Percentiles rank a stretch among this genome's conserved stretches.
Conservation (phyloP, 2,329 filamentous ascomycete genomes). For the Aureobasidium sp. region DNA sequence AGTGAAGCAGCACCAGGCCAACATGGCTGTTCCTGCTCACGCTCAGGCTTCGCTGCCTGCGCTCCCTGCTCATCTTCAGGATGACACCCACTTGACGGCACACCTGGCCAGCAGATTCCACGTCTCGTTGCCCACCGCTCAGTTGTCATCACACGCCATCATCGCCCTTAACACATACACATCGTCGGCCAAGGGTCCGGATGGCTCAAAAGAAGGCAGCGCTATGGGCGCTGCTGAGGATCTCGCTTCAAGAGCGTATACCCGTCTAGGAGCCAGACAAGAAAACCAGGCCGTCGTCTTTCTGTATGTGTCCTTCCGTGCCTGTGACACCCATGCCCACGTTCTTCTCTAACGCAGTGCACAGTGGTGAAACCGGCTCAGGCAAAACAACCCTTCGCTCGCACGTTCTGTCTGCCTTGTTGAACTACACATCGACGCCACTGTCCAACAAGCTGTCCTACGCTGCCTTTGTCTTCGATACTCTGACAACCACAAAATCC, state of each 20-base stretch:
- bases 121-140: slow-evolving; percentile 77
- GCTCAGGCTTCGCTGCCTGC: slow-evolving; percentile 81
- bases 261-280: slow-evolving; percentile 73
- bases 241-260: slow-evolving; percentile 76
- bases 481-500: slow-evolving; percentile 93
- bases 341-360: slow-evolving; percentile 13
- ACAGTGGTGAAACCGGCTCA: slow-evolving; percentile 85
- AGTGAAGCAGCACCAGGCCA: slow-evolving; percentile 12
- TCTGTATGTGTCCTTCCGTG: slow-evolving; percentile 52
- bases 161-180: slow-evolving; percentile 94
- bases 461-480: slow-evolving; percentile 91
- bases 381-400: slow-evolving; percentile 93
- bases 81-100: slow-evolving; percentile 68
- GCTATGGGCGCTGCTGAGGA: slow-evolving; percentile 90
- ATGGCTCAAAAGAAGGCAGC: slow-evolving; percentile 87
- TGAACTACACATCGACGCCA: slow-evolving; percentile 85
- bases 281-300: slow-evolving; percentile 94
- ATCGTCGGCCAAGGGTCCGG: slow-evolving; percentile 74
- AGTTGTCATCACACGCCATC: slow-evolving; percentile 82
- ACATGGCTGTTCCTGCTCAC: slow-evolving; percentile 43
- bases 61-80: slow-evolving; percentile 73
- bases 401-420: slow-evolving; percentile 74
- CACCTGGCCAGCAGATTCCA: slow-evolving; percentile 87
- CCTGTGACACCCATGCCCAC: slow-evolving; percentile 5
- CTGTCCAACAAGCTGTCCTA: slow-evolving; percentile 88